Conservation (phyloP, 2,329 filamentous ascomycete species). For the Aspergillus ochraceus region DNA sequence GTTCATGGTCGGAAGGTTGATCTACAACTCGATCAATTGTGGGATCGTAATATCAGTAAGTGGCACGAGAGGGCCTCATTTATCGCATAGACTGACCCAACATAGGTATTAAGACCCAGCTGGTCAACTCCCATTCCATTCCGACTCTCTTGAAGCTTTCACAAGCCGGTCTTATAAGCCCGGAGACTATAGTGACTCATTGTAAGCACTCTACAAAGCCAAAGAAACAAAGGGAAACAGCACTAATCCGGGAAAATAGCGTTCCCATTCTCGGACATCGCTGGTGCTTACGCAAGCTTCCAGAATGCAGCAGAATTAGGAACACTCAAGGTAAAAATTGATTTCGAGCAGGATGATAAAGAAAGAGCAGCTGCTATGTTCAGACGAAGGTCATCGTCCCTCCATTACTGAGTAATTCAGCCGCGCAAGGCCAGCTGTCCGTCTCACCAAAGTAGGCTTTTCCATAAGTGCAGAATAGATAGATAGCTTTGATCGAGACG, state of each 20-base stretch:
- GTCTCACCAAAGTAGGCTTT: too few relatives aligned
- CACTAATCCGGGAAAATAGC: constrained; percentile 7
- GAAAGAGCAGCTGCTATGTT: background rate
- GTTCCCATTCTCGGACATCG: constrained; percentile 14
- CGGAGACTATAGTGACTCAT: constrained; percentile 21
- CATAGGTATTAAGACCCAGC: constrained; percentile 24
- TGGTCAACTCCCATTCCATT: constrained; percentile 23
- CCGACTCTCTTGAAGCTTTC: constrained; percentile 17
- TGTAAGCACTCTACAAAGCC: constrained; percentile 12
- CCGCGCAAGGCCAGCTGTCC: too few relatives aligned
- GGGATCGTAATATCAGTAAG: constrained; percentile 56
- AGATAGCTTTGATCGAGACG: too few relatives aligned
- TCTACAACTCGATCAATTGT: constrained; percentile 55
- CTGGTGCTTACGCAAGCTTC: constrained; percentile 19
- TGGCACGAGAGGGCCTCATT: constrained; percentile 8
- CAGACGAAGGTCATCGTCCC: too few relatives aligned
- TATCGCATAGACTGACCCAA: background rate
- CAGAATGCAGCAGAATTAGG: constrained; percentile 17
- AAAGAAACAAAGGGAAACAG: background rate
- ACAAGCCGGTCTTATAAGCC: constrained; percentile 16
- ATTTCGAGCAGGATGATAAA: constrained; percentile 7
- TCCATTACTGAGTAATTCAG: too few relatives aligned
- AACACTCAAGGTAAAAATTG: constrained; percentile 24
- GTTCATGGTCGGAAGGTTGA: constrained; percentile 57
- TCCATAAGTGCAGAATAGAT: too few relatives aligned